phyloP scores from a whole-genome alignment of 768 basidiomycete genomes.

The Dioszegia aurantiaca region DNA sequence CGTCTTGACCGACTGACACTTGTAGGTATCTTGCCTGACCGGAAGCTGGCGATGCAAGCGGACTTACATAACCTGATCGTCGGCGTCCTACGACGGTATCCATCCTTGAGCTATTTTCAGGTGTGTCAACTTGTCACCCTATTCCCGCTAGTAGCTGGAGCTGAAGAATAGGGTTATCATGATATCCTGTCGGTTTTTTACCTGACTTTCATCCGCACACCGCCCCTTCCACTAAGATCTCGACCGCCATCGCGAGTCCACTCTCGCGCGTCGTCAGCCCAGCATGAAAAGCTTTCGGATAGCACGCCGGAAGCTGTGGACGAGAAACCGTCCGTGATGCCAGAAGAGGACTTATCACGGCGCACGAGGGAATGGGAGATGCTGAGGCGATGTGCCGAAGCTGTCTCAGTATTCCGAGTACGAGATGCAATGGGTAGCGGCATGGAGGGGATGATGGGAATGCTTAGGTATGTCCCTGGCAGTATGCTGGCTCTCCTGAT shows the following conservation, averaged over 20 bases:
- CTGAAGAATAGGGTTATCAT: slow-evolving; percentile 69
- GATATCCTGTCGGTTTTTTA: slow-evolving; percentile 80
- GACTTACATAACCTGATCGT: slow-evolving; percentile 72
- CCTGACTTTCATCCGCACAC: slow-evolving; percentile 45
- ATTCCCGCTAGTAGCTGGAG: not conserved
- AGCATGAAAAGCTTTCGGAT: not conserved
- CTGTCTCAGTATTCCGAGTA: slow-evolving; percentile 71
- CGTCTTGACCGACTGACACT: not conserved
- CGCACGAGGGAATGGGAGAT: slow-evolving; percentile 34
- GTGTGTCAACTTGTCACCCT: slow-evolving; percentile 50
- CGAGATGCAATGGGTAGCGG: slow-evolving; percentile 84
- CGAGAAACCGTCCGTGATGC: not conserved
- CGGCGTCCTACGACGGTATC: slow-evolving; percentile 68
- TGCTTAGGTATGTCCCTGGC: slow-evolving; percentile 57
- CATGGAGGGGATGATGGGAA: slow-evolving; percentile 78
- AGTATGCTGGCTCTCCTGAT: not conserved
- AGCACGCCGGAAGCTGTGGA: not conserved
- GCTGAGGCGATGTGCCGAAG: slow-evolving; percentile 56
- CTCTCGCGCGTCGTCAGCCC: slow-evolving; percentile 1
- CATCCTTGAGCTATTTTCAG: slow-evolving; percentile 78
- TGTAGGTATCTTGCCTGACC: slow-evolving; percentile 40
- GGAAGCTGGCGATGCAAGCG: slow-evolving; percentile 60
- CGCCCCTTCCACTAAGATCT: not conserved
- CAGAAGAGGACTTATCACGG: not conserved
- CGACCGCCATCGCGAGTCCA: slow-evolving; percentile 2